These are phyloP conservation scores for Skeletonema potamos DNA, from an alignment of 108 stramenopile species.

Conservation along the genomic window DNA sequence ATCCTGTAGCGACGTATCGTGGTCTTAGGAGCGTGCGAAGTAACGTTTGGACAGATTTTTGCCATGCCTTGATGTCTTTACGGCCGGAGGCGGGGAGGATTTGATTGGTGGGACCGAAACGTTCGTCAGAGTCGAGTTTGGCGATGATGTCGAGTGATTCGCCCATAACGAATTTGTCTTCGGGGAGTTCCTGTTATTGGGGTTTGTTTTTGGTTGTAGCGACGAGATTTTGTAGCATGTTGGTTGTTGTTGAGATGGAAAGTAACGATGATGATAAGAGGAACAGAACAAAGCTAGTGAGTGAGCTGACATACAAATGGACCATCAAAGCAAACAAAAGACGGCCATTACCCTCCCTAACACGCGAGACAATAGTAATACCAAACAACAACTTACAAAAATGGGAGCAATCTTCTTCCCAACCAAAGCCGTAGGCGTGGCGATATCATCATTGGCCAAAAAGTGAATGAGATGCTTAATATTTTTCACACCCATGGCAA, in stretches of 20 bases:
- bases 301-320: not conserved
- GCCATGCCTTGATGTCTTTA: conserved; percentile 92
- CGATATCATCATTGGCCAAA: conserved; percentile 92
- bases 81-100: conserved; percentile 77
- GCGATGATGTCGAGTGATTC: conserved; percentile 96
- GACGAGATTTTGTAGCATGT: not conserved
- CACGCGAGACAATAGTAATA: not conserved
- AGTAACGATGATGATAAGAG: not conserved
- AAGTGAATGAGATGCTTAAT: conserved; percentile 87
- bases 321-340: no score
- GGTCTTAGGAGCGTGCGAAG: conserved; percentile 89
- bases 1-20: conserved; percentile 91
- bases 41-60: conserved; percentile 79
- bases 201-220: not conserved
- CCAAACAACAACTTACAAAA: conserved; percentile 61
- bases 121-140: conserved; percentile 82
- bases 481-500: conserved; percentile 93
- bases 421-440: conserved; percentile 87
- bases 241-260: not conserved
- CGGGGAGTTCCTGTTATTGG: conserved; percentile 51
- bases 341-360: no score
- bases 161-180: conserved; percentile 83
- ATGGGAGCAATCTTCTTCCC: conserved; percentile 98
- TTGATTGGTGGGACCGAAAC: conserved; percentile 79
- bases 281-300: not conserved